These are phyloP conservation scores for Rubroboletus pulcherrimus DNA, from an alignment of 768 basidiomycete genomes.

Conservation along the genomic window DNA sequence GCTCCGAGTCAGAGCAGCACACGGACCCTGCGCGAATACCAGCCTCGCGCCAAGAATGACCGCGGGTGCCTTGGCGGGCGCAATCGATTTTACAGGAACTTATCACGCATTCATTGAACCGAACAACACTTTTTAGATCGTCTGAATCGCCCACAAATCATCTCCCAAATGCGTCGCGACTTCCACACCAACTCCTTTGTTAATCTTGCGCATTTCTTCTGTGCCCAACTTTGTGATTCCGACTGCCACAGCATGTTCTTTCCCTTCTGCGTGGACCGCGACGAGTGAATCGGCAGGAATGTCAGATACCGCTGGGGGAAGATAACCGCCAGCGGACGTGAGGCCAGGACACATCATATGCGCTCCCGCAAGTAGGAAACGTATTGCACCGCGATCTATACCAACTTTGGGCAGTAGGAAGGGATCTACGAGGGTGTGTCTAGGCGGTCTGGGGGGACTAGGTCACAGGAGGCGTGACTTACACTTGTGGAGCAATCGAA, in stretches of 20 bases:
- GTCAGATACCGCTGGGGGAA: slow-evolving; percentile 69
- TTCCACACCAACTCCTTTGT: slow-evolving; percentile 90
- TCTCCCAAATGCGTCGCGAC: slow-evolving; percentile 83
- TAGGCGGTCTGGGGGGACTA: background rate
- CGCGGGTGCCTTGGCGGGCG: background rate
- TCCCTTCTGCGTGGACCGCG: slow-evolving; percentile 94
- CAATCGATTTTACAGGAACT: background rate
- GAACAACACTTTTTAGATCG: slow-evolving; percentile 40
- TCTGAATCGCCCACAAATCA: slow-evolving; percentile 74
- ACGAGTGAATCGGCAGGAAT: slow-evolving; percentile 74
- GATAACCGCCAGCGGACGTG: slow-evolving; percentile 85
- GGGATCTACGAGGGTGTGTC: slow-evolving; percentile 61
- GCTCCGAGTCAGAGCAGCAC: slow-evolving; percentile 9
- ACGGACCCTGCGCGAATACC: background rate
- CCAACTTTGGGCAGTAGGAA: slow-evolving; percentile 83
- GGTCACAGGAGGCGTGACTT: slow-evolving; percentile 22
- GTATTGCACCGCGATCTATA: slow-evolving; percentile 96
- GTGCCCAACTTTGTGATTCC: slow-evolving; percentile 79
- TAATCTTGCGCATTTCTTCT: slow-evolving; percentile 85
- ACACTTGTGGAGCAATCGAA: slow-evolving; percentile 93
- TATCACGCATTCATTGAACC: background rate
- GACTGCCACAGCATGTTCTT: slow-evolving; percentile 85
- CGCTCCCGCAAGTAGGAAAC: slow-evolving; percentile 90
- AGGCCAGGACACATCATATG: slow-evolving; percentile 98
- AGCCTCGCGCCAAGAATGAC: background rate